A percentile compares a stretch with the other conserved stretches of the same genome.
These are phyloP conservation scores for Kazachstania psychrophila DNA, from an alignment of 805 yeast species.

Conservation along the genomic window DNA sequence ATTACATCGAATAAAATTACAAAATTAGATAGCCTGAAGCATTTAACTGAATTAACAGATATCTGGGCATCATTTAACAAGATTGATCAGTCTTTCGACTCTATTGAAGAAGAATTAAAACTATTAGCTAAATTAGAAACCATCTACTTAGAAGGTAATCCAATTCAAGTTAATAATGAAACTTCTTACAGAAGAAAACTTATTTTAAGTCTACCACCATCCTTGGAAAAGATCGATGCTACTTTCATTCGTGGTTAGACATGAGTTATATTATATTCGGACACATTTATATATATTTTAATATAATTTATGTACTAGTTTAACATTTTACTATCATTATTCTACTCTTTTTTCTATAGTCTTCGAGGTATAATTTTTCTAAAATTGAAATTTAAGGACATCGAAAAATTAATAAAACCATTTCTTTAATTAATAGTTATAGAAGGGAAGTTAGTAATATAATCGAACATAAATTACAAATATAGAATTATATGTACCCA, in stretches of 20 bases:
- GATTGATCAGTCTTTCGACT: conserved; percentile 53
- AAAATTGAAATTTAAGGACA: too few species aligned
- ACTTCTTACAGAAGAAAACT: conserved; percentile 81
- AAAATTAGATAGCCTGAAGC: conserved; percentile 53
- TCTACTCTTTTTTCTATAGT: too few species aligned
- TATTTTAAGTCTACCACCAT: conserved; percentile 51
- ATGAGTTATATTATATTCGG: not conserved
- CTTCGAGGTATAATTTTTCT: too few species aligned
- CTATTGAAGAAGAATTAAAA: conserved; percentile 57
- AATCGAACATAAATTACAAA: not conserved
- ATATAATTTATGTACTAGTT: too few species aligned
- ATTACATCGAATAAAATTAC: conserved; percentile 65
- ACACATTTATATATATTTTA: not conserved
- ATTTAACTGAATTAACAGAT: conserved; percentile 69
- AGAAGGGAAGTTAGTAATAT: too few species aligned
- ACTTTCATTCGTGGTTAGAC: conserved; percentile 45
- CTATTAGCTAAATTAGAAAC: conserved; percentile 62
- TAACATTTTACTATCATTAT: too few species aligned
- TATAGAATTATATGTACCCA: too few species aligned
- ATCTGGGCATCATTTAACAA: conserved; percentile 85
- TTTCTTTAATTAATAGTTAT: too few species aligned
- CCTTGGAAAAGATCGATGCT: conserved; percentile 82
- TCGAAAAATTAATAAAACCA: too few species aligned
- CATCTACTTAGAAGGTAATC: conserved; percentile 90
- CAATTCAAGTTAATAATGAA: conserved; percentile 63